Base-by-base conservation (phyloP, 257 asterid genomes). In the Scutellaria baicalensis region DNA sequence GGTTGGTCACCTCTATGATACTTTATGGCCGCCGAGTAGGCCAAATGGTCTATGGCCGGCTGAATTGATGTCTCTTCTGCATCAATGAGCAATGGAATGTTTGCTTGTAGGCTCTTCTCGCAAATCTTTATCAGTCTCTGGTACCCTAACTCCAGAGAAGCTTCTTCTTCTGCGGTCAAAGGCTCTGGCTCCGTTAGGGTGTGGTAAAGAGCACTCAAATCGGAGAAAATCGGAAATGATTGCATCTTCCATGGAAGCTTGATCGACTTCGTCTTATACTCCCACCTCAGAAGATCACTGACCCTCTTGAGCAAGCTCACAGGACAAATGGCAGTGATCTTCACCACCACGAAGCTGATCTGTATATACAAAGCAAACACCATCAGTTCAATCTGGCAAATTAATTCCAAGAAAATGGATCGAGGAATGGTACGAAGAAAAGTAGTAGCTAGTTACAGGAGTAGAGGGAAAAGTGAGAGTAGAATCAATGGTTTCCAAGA, bases 281-380 rank as follows among this genome's bases (percentile, higher is more conserved):
- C 88, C 97, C 97, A 91, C 55, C 97, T 58, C 43, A 94, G 66
- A 6, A 86, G 73, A 84, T 94, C 97, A 68, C 99, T 88, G 9
- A 89, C 84, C 81, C 97, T 80, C 64, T 59, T 82, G 0, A 94
- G 95, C 71, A 91, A 45, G 6, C 43, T 68, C 0, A 67, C 61
- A 0, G 92, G 88, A 68, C 96, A 88, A 33, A 94, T 88, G 18
- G 97, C 97, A 0, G 96, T 89, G 2, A 89, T 75, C 83, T 94
- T 94, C 81, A 89, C 96, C 38, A 86, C 96, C 8, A 89, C 85
- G 55, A 81, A 91, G 75, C 91, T 93, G n/a, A 85, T 91, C 97
- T 93, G 90, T 12, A 11, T 11, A 5, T 27, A n/a, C n/a, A n/a
- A 27, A 27, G 33, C 33, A 27, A 27, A 27, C 33, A 27, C 4